Conservation (phyloP, 1,284 basidiomycete species). For the Lignosus rhinocerotis region DNA sequence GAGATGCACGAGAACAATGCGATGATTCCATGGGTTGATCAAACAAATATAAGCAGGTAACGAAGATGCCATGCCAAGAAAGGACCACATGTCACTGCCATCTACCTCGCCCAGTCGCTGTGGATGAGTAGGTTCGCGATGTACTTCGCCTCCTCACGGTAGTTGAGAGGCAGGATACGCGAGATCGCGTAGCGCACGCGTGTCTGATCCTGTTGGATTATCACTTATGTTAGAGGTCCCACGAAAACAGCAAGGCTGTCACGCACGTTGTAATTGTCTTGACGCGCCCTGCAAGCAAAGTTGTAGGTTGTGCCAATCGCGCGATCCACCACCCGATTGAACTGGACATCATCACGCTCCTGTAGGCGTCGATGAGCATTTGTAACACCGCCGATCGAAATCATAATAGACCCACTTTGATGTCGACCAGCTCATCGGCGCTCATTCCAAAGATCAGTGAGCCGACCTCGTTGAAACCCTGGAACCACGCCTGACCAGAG, state of each 20-base stretch:
- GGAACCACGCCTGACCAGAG: conserved; percentile 90
- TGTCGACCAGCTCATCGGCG: conserved; percentile 77
- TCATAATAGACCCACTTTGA: conserved; percentile 53
- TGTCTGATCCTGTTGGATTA: conserved; percentile 59
- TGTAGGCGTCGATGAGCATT: conserved; percentile 33
- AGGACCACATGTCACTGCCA: neutral
- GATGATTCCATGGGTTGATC: neutral
- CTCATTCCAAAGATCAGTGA: conserved; percentile 74
- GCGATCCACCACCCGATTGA: conserved; percentile 61
- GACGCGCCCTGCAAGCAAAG: conserved; percentile 87
- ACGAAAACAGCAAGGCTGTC: neutral
- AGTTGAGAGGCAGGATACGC: conserved; percentile 69
- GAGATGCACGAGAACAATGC: neutral
- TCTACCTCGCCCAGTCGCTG: conserved; percentile 24
- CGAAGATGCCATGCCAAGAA: neutral
- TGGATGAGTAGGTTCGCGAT: conserved; percentile 49
- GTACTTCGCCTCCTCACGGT: conserved; percentile 64
- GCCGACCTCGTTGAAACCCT: conserved; percentile 95
- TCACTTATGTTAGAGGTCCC: neutral
- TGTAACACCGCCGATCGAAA: neutral
- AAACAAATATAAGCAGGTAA: neutral
- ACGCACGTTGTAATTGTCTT: conserved; percentile 83
- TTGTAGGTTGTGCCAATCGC: conserved; percentile 76
- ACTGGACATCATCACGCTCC: conserved; percentile 68
- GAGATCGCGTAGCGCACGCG: conserved; percentile 84